These are phyloP conservation scores for Erysimum cheiranthoides DNA, from an alignment of 345 rosid genomes.

Conservation along the genomic window DNA sequence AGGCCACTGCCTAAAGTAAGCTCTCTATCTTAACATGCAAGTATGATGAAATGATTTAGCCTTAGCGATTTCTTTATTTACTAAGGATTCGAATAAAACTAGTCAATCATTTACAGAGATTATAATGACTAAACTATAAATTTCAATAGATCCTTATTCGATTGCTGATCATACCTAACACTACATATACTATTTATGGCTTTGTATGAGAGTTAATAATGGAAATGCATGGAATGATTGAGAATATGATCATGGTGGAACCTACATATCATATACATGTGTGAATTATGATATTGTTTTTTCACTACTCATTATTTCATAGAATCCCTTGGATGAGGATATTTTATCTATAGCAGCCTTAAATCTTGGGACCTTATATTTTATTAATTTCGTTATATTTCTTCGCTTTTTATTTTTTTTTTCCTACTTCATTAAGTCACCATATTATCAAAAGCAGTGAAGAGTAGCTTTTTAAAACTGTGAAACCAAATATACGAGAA, in stretches of 20 bases:
- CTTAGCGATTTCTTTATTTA: too few relatives aligned
- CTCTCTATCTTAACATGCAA: too few relatives aligned
- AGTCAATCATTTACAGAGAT: too few relatives aligned
- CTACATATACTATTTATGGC: not conserved
- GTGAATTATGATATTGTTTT: not conserved
- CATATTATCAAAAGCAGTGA: not conserved
- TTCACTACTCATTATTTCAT: not conserved
- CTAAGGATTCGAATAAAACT: too few relatives aligned
- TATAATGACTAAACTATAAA: too few relatives aligned
- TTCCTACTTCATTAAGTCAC: not conserved
- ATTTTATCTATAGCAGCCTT: not conserved
- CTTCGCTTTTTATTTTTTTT: not conserved
- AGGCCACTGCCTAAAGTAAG: too few relatives aligned
- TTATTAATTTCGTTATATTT: too few relatives aligned
- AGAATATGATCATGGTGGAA: not conserved
- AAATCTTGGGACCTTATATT: too few relatives aligned
- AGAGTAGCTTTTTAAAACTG: not conserved
- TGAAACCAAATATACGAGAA: not conserved
- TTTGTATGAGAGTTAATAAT: not conserved
- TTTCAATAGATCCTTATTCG: too few relatives aligned
- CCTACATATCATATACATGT: too few relatives aligned
- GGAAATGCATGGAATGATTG: constrained; percentile 1
- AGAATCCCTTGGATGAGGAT: not conserved
- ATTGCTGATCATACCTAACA: not conserved
- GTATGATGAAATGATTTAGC: too few relatives aligned